These are phyloP conservation scores for Clarkia xantiana DNA, from an alignment of 345 rosid genomes.

Conservation along the genomic window DNA sequence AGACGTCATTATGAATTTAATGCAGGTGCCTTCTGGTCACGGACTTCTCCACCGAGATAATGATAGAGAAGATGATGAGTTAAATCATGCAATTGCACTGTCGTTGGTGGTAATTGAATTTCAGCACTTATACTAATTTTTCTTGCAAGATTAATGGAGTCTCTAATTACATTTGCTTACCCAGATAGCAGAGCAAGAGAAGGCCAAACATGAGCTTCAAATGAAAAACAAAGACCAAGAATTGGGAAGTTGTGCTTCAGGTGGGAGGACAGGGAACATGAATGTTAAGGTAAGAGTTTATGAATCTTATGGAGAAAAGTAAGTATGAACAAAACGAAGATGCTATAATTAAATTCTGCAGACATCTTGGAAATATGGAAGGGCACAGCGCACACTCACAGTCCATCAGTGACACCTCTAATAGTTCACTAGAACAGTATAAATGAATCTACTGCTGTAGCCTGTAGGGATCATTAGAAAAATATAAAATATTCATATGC, in stretches of 20 bases:
- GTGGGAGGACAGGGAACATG: constrained; percentile 16
- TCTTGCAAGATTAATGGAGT: constrained; percentile 3
- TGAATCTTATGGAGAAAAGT: no score
- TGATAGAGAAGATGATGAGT: constrained; percentile 50
- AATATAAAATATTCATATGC: no score
- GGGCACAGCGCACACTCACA: no score
- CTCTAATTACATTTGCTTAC: constrained; percentile 12
- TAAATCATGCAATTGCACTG: constrained; percentile 58
- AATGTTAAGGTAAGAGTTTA: no score
- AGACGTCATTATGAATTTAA: not conserved
- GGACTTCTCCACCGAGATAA: constrained; percentile 22
- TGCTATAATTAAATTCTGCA: no score
- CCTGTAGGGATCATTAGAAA: no score
- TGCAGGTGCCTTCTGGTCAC: constrained; percentile 32
- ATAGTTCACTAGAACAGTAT: no score
- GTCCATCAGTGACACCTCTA: no score
- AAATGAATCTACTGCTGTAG: no score
- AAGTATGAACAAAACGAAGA: no score
- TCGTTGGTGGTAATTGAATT: constrained; percentile 46
- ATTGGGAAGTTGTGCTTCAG: constrained; percentile 12
- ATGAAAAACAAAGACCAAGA: constrained; percentile 15
- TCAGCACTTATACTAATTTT: constrained; percentile 3
- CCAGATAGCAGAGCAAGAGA: constrained; percentile 67
- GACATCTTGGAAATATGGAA: no score
- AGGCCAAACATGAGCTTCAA: constrained; percentile 22